These are phyloP conservation scores for Exophiala dermatitidis DNA, from an alignment of 2,329 filamentous ascomycete species.

Conservation along the genomic window DNA sequence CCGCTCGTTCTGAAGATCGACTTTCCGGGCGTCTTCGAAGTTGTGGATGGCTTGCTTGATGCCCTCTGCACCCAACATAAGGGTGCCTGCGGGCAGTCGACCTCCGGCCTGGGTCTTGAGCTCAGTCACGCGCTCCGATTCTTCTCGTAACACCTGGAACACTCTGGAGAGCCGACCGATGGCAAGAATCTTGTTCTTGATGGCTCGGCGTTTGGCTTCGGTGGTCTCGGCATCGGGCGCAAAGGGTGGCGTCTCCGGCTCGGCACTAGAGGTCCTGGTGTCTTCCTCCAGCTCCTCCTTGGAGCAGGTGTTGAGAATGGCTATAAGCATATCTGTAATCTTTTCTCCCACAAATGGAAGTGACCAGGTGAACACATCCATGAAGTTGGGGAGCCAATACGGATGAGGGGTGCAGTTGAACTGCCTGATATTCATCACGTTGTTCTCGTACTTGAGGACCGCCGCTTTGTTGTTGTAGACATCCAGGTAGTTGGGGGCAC, in stretches of 20 bases:
- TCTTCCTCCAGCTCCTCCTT: conserved; percentile 95
- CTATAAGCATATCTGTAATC: conserved; percentile 98
- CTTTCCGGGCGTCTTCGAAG: conserved; percentile 94
- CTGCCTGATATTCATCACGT: conserved; percentile 99
- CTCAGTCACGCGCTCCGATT: conserved; percentile 93
- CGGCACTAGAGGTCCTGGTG: conserved; percentile 62
- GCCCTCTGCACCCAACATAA: conserved; percentile 96
- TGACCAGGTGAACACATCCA: conserved; percentile 99
- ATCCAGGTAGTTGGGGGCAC: conserved; percentile 95
- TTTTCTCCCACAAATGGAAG: conserved; percentile 97
- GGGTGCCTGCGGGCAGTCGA: conserved; percentile 82
- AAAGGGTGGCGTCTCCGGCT: conserved; percentile 66
- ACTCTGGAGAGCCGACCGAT: conserved; percentile 94
- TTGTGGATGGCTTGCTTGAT: conserved; percentile 97
- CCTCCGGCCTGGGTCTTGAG: conserved; percentile 95
- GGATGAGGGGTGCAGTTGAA: conserved; percentile 99
- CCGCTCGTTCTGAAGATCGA: conserved; percentile 93
- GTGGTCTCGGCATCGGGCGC: conserved; percentile 70
- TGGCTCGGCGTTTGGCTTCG: conserved; percentile 89
- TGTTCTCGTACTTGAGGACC: conserved; percentile 98
- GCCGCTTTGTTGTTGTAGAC: conserved; percentile 99
- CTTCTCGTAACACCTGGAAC: conserved; percentile 95
- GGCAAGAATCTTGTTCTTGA: conserved; percentile 99
- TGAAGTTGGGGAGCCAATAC: conserved; percentile 99
- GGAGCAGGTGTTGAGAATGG: conserved; percentile 96